Percentiles rank a stretch among this genome's conserved stretches.
phyloP scores from a whole-genome alignment of 163 green algal species.

The Chloromonas sp. region DNA sequence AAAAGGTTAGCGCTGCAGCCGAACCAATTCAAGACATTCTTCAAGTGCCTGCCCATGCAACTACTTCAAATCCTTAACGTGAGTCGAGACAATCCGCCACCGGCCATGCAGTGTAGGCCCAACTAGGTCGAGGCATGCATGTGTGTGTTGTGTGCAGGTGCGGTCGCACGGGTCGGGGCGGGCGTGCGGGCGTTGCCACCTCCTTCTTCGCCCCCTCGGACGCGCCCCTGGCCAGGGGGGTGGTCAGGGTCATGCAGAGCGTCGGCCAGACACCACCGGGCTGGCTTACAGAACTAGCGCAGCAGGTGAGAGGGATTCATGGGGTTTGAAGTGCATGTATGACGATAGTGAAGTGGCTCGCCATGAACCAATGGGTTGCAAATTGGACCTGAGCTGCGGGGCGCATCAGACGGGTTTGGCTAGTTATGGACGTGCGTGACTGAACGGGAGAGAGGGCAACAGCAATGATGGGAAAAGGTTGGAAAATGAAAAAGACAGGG shows the following conservation, averaged over 20 bases:
- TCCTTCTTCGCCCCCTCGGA: slow-evolving; percentile 29
- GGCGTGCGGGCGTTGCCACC: slow-evolving; percentile 16
- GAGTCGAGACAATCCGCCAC: not conserved
- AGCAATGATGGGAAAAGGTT: too few species aligned
- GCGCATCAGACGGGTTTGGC: too few species aligned
- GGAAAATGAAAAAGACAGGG: too few species aligned
- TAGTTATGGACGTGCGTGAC: too few species aligned
- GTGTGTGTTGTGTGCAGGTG: slow-evolving; percentile 22
- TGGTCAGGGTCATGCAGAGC: not conserved
- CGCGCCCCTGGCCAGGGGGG: slow-evolving; percentile 4
- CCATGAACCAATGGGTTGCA: too few species aligned
- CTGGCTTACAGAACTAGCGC: too few species aligned
- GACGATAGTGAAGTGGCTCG: too few species aligned
- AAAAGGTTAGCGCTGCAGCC: not conserved
- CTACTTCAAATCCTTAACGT: not conserved
- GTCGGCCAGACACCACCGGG: too few species aligned
- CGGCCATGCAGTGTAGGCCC: not conserved
- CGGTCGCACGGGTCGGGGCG: slow-evolving; percentile 70
- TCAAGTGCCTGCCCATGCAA: not conserved
- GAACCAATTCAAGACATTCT: not conserved
- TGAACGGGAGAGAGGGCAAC: too few species aligned
- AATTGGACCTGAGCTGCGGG: too few species aligned
- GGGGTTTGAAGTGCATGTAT: too few species aligned
- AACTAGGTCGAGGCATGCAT: slow-evolving; percentile 13
- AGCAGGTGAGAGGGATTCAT: too few species aligned